A percentile compares a stretch with the other conserved stretches of the same genome.
Conservation (phyloP, 2,329 filamentous ascomycete genomes). For the Ophiosphaerella narmari region DNA sequence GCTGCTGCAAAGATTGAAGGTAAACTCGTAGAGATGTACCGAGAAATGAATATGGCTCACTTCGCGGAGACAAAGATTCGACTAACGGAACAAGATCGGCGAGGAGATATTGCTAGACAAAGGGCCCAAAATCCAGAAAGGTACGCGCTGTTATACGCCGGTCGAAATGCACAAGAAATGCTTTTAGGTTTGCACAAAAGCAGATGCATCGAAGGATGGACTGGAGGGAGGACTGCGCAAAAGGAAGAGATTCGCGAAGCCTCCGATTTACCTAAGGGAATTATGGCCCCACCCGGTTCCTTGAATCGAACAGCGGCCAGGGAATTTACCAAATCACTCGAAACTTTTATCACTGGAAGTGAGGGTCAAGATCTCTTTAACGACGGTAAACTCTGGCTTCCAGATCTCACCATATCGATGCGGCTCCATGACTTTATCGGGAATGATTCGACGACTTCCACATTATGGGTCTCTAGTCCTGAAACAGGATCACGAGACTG, state of each 20-base stretch:
- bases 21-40: constrained; percentile 6
- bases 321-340: not conserved
- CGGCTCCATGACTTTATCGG: constrained; percentile 10
- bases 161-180: not conserved
- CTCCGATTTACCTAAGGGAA: not conserved
- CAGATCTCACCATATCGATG: constrained; percentile 1
- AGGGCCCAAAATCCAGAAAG: not conserved
- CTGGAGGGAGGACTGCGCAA: not conserved
- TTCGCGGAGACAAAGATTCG: not conserved
- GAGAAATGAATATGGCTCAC: not conserved
- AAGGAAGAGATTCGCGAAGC: not conserved
- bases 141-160: not conserved
- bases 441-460: not conserved
- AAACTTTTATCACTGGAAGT: constrained; percentile 9
- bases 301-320: not conserved
- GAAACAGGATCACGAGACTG: not conserved
- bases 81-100: not conserved
- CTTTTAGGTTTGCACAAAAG: not conserved
- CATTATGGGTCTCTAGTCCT: constrained; percentile 12
- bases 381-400: constrained; percentile 11
- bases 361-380: constrained; percentile 16
- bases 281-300: not conserved
- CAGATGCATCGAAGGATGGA: not conserved
- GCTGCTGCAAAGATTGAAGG: constrained; percentile 7
- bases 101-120: not conserved